These are phyloP conservation scores for Leucosporidium yakuticum DNA, from an alignment of 768 basidiomycete genomes.

Conservation along the genomic window DNA sequence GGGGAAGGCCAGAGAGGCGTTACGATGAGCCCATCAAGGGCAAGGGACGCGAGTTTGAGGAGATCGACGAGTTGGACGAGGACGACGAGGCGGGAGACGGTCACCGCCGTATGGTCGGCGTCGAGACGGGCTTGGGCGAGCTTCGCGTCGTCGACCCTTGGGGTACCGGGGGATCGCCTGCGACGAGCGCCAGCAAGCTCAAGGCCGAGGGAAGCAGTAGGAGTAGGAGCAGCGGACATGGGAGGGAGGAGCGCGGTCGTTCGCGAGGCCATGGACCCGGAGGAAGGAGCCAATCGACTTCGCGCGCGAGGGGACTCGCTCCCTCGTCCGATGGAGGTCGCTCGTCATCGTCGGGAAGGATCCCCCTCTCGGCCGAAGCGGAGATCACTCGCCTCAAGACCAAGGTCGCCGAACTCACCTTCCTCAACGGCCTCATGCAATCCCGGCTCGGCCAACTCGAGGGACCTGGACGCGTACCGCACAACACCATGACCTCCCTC, in stretches of 20 bases:
- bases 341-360: neutral
- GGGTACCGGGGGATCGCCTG: neutral
- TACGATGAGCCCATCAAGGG: constrained; percentile 23
- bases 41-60: constrained; percentile 22
- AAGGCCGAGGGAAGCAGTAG: neutral
- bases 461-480: constrained; percentile 22
- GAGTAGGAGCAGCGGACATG: neutral
- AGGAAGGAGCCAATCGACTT: constrained; percentile 12
- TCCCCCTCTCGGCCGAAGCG: constrained; percentile 12
- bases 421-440: constrained; percentile 36
- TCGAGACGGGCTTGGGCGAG: constrained; percentile 27
- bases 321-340: neutral
- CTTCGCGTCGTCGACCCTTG: constrained; percentile 15
- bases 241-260: neutral
- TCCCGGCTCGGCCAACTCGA: constrained; percentile 29
- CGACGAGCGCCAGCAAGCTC: constrained; percentile 3
- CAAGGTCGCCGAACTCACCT: constrained; percentile 35
- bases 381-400: constrained; percentile 27
- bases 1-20: constrained; percentile 26
- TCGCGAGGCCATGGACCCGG: neutral
- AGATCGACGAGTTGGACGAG: constrained; percentile 25
- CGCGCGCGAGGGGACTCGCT: constrained; percentile 7
- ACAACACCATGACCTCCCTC: constrained; percentile 17
- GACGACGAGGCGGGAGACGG: neutral
- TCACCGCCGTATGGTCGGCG: constrained; percentile 25